A percentile compares a stretch with the other conserved stretches of the same genome.
These are phyloP conservation scores for Colletotrichum sp. DNA, from an alignment of 2,329 filamentous ascomycete species.

Conservation along the genomic window DNA sequence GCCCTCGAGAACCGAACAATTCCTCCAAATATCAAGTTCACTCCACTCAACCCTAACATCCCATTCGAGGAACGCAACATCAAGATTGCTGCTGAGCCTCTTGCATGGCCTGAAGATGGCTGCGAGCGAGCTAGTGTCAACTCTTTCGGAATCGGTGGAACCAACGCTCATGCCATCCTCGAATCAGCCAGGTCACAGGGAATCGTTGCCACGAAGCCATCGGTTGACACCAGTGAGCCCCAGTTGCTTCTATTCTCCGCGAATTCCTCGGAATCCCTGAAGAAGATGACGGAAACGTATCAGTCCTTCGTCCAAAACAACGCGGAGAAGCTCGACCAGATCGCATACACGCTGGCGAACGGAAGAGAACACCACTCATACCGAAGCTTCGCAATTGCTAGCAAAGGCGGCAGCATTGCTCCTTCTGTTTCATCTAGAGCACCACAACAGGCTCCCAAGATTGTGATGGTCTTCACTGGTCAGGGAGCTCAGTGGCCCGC, in stretches of 20 bases:
- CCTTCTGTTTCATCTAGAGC: conserved; percentile 21
- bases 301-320: conserved; percentile 24
- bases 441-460: conserved; percentile 29
- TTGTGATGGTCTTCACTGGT: conserved; percentile 16
- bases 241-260: conserved; percentile 22
- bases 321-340: conserved; percentile 15
- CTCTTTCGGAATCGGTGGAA: conserved; percentile 37
- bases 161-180: conserved; percentile 21
- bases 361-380: conserved; percentile 30
- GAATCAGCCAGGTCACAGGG: conserved; percentile 20
- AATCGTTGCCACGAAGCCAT: background rate
- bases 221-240: background rate
- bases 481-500: conserved; percentile 21
- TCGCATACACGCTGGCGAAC: conserved; percentile 34
- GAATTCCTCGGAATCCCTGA: background rate
- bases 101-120: conserved; percentile 27
- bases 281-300: background rate
- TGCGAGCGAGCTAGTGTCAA: conserved; percentile 36
- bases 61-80: conserved; percentile 22
- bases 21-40: conserved; percentile 18
- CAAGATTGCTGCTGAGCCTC: conserved; percentile 26
- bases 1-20: conserved; percentile 11
- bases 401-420: conserved; percentile 1
- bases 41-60: conserved; percentile 7
- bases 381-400: conserved; percentile 25